Conservation (phyloP, 768 basidiomycete species). For the Tremella fuciformis region DNA sequence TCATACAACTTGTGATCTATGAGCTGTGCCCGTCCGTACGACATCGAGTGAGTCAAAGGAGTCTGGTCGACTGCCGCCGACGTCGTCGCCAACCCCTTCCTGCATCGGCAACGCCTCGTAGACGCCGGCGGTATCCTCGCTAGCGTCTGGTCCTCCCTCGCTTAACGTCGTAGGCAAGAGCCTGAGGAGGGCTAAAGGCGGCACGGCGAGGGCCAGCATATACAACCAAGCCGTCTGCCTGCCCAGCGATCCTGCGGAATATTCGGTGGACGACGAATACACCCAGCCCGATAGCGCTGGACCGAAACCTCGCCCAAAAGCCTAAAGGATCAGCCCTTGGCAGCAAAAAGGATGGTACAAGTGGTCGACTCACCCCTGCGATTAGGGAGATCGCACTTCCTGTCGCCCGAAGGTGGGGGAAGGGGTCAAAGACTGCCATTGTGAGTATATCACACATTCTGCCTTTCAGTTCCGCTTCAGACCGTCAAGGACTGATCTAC, state of each 20-base stretch:
- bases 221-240: conserved; percentile 34
- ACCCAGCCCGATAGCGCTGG: conserved; percentile 26
- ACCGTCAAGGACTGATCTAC: conserved; percentile 16
- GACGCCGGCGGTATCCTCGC: too few species aligned
- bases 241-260: conserved; percentile 20
- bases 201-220: conserved; percentile 22
- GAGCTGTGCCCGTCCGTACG: too few species aligned
- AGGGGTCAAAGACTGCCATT: conserved; percentile 31
- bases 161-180: conserved; percentile 7
- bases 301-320: conserved; percentile 2
- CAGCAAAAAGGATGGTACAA: not conserved
- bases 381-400: conserved; percentile 31
- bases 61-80: not conserved
- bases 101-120: conserved; percentile 2
- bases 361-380: conserved; percentile 22
- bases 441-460: conserved; percentile 24
- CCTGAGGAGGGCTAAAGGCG: conserved; percentile 14
- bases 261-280: conserved; percentile 39
- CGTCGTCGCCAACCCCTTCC: not conserved
- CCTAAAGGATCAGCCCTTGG: not conserved
- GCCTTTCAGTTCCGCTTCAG: not conserved
- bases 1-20: too few species aligned
- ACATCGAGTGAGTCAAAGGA: not conserved
- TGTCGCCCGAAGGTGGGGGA: conserved; percentile 31
- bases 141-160: too few species aligned